These are phyloP conservation scores for Penicillium sp. DNA, from an alignment of 2,329 filamentous ascomycete genomes.

Conservation along the genomic window DNA sequence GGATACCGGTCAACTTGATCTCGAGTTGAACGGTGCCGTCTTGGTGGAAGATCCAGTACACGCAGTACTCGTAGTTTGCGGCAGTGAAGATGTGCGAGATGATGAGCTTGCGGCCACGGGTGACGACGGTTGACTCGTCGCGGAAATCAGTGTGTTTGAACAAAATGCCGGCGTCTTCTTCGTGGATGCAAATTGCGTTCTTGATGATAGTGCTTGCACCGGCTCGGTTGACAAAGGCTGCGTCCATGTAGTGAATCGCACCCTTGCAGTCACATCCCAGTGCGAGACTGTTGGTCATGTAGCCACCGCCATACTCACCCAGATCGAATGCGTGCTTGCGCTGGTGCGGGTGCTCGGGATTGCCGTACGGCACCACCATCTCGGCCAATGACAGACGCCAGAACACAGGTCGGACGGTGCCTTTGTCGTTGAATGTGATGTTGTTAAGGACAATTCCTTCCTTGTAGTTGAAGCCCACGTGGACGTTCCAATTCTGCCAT, in stretches of 20 bases:
- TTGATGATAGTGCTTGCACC: slow-evolving; percentile 81
- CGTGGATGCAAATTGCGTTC: slow-evolving; percentile 93
- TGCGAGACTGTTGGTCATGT: slow-evolving; percentile 52
- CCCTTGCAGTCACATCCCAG: slow-evolving; percentile 49
- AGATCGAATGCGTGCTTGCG: slow-evolving; percentile 52
- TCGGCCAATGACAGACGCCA: slow-evolving; percentile 87
- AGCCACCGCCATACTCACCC: slow-evolving; percentile 51
- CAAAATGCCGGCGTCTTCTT: slow-evolving; percentile 86
- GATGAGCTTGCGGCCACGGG: slow-evolving; percentile 80
- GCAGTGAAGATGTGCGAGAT: slow-evolving; percentile 93
- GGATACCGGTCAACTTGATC: slow-evolving; percentile 86
- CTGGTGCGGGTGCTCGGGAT: slow-evolving; percentile 52
- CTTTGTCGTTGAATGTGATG: slow-evolving; percentile 85
- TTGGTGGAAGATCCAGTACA: slow-evolving; percentile 88
- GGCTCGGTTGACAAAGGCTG: slow-evolving; percentile 75
- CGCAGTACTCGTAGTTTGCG: slow-evolving; percentile 91
- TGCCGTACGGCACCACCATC: slow-evolving; percentile 82
- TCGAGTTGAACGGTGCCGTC: slow-evolving; percentile 91
- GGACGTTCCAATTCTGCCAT: slow-evolving; percentile 94
- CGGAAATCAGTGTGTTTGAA: slow-evolving; percentile 96
- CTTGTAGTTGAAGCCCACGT: slow-evolving; percentile 92
- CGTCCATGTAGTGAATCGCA: slow-evolving; percentile 88
- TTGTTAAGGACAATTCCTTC: slow-evolving; percentile 90
- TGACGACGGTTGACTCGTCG: slow-evolving; percentile 83
- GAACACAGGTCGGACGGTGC: slow-evolving; percentile 75